A percentile compares a stretch with the other conserved stretches of the same genome.
Conservation (phyloP, 495 filamentous ascomycete species). For the Annulohypoxylon nitens region DNA sequence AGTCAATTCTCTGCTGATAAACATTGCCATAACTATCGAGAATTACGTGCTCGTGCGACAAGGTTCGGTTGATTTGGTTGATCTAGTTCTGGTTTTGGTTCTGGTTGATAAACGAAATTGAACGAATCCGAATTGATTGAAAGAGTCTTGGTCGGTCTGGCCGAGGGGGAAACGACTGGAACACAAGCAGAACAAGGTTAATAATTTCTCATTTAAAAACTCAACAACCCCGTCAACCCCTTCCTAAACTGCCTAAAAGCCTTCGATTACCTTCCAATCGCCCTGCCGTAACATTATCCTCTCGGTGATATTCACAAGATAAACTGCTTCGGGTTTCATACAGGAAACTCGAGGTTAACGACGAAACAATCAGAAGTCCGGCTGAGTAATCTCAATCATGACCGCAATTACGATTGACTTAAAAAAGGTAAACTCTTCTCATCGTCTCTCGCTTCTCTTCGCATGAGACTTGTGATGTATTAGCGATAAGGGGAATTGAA, state of each 20-base stretch:
- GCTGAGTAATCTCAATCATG: constrained; percentile 1
- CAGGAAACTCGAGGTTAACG: constrained; percentile 19
- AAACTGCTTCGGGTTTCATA: constrained; percentile 24
- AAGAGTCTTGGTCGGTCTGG: constrained; percentile 20
- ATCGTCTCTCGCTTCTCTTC: background rate
- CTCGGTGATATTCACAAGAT: constrained; percentile 10
- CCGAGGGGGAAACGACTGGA: constrained; percentile 15
- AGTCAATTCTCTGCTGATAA: constrained; percentile 39
- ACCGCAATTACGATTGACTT: constrained; percentile 19
- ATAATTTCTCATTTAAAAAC: constrained; percentile 35
- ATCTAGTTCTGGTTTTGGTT: constrained; percentile 2
- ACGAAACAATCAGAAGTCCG: background rate
- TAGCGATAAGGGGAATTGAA: constrained; percentile 19
- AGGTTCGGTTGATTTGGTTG: constrained; percentile 20
- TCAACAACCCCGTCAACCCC: constrained; percentile 27
- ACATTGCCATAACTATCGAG: constrained; percentile 4
- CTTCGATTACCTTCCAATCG: background rate
- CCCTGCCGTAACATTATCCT: background rate
- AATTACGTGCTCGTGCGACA: constrained; percentile 45
- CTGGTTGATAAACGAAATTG: constrained; percentile 4
- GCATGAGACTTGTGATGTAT: constrained; percentile 5
- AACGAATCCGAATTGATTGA: constrained; percentile 21
- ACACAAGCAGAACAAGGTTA: constrained; percentile 22
- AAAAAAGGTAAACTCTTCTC: constrained; percentile 22
- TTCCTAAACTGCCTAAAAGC: constrained; percentile 44